Conservation (phyloP, 768 basidiomycete genomes). For the Cantharellus anzutake region DNA sequence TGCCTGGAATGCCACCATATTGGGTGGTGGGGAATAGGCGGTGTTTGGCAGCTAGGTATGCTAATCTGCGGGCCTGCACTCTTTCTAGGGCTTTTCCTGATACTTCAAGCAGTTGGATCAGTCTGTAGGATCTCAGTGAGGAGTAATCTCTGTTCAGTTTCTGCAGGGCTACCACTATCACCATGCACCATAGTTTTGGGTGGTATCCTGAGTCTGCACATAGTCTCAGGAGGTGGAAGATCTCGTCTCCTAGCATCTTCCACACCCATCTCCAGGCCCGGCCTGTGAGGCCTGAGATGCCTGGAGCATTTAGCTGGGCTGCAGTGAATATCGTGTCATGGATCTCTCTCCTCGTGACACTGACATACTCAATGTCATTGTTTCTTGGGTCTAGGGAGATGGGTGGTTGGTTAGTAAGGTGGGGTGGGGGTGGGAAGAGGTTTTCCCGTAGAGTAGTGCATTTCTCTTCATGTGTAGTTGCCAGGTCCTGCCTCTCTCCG, state of each 20-base stretch:
- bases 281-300: conserved; percentile 1
- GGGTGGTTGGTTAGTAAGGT: neutral
- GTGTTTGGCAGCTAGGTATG: conserved; percentile 14
- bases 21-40: conserved; percentile 9
- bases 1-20: conserved; percentile 12
- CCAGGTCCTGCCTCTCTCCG: neutral
- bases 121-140: conserved; percentile 1
- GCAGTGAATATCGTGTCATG: neutral
- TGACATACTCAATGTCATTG: neutral
- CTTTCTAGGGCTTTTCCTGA: conserved; percentile 18
- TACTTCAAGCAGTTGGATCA: conserved; percentile 13
- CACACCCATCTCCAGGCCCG: conserved; percentile 4
- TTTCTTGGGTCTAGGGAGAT: neutral
- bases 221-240: neutral
- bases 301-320: conserved; percentile 6
- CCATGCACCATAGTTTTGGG: conserved; percentile 1
- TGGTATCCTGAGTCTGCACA: conserved; percentile 5
- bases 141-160: conserved; percentile 9
- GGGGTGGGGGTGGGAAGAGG: neutral
- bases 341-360: neutral
- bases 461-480: neutral
- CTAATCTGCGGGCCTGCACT: conserved; percentile 13
- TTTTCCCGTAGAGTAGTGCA: neutral
- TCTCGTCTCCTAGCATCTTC: neutral
- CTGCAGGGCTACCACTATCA: conserved; percentile 1